phyloP scores from a whole-genome alignment of 495 filamentous ascomycete species.

The Penicillium egyptiacum region DNA sequence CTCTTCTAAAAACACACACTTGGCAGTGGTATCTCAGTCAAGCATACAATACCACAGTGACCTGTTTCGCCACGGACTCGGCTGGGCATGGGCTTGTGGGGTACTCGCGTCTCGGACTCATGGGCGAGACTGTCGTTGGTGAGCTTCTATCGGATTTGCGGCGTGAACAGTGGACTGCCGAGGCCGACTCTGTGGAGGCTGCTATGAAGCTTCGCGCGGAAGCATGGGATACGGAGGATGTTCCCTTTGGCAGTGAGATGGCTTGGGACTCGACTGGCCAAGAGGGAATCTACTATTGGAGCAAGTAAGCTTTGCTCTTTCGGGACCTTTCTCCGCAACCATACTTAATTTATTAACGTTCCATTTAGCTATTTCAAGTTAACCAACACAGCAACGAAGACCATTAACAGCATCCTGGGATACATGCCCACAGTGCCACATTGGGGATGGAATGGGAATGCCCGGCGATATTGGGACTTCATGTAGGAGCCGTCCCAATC shows the following conservation, averaged over 20 bases:
- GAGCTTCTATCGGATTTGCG: constrained; percentile 49
- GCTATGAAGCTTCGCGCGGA: constrained; percentile 44
- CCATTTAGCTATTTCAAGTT: neutral
- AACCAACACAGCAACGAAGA: neutral
- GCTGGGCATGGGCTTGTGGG: constrained; percentile 28
- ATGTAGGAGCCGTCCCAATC: neutral
- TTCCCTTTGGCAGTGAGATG: constrained; percentile 56
- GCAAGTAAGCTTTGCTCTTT: neutral
- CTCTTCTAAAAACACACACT: neutral
- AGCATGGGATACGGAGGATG: constrained; percentile 41
- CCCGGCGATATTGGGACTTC: neutral
- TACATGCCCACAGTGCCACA: neutral
- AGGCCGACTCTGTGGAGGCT: constrained; percentile 35
- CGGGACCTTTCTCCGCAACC: neutral
- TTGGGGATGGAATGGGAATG: neutral
- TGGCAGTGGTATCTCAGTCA: neutral
- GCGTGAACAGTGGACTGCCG: constrained; percentile 20
- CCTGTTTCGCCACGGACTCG: constrained; percentile 10
- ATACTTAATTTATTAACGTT: neutral
- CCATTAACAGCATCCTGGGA: neutral
- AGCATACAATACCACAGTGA: neutral
- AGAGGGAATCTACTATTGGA: neutral
- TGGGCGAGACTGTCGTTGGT: constrained; percentile 54
- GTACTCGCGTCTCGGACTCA: constrained; percentile 42
- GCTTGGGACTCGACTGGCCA: constrained; percentile 46